Conservation (phyloP, 805 yeast species). For the Hemisphaericaspora nanyangensis region DNA sequence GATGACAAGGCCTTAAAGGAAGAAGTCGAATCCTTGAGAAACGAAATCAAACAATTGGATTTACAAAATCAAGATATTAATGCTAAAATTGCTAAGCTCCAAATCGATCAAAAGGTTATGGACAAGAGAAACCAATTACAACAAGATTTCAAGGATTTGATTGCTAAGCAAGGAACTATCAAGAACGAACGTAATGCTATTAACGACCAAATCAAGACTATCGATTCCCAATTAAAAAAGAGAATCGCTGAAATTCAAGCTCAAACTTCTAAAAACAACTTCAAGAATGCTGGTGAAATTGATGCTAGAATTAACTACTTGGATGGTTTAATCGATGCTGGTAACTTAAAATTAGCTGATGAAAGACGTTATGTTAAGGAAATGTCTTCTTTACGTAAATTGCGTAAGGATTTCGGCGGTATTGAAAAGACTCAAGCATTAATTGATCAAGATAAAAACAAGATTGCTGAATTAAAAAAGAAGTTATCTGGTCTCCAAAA, state of each 20-base stretch:
- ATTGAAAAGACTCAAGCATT: conserved; percentile 73
- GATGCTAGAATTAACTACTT: conserved; percentile 60
- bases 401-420: conserved; percentile 70
- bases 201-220: conserved; percentile 65
- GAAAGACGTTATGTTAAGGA: conserved; percentile 85
- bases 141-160: conserved; percentile 36
- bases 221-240: conserved; percentile 70
- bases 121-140: conserved; percentile 33
- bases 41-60: conserved; percentile 63
- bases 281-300: conserved; percentile 64
- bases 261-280: conserved; percentile 65
- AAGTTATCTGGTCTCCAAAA: conserved; percentile 55
- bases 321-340: conserved; percentile 74
- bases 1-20: conserved; percentile 64
- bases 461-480: conserved; percentile 72
- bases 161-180: conserved; percentile 45
- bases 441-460: conserved; percentile 73
- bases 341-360: conserved; percentile 80
- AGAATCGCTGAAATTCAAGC: conserved; percentile 72
- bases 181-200: conserved; percentile 47
- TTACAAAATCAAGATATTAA: conserved; percentile 47
- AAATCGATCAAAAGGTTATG: conserved; percentile 26
- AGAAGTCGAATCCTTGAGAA: conserved; percentile 50
- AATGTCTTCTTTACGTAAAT: conserved; percentile 75
- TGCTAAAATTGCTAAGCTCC: conserved; percentile 47